Evolutionary conservation across 331 rosid species (phyloP), one percentile per base, ranked within the genome.

Genomic region (Ulmus americana): DNA sequence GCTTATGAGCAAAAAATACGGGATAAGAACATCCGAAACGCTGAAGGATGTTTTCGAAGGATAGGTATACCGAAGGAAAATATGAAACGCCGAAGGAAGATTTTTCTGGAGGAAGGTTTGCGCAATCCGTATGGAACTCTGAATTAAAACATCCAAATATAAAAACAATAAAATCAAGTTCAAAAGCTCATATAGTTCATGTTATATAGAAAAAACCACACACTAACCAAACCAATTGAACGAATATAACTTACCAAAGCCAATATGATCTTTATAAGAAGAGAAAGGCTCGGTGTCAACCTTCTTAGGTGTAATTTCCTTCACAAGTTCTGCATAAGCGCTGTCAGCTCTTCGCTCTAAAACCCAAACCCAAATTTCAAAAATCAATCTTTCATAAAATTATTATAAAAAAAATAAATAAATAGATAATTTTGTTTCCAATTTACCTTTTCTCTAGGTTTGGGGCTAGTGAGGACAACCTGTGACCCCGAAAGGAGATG

Each of bases 251-350:
- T 66, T 72, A 92, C 95, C 95, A 45, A 88, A 86, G 44, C 96
- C 96, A 28, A 92, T 68, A 48, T 86, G 95, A 74, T 89, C 98
- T 78, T 89, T 92, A 86, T 89, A 92, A 64, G 95, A 86, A 57
- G 98, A 92, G 78, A 92, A 92, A 14, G 95, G 96, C 64, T 92
- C 96, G 1, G 63, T 49, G 12, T 28, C 49, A 20, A 74, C 81
- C 63, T 83, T 68, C 67, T 61, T 68, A 0, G 86, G 90, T 3
- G 87, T 66, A 64, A 92, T 83, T 65, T 92, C 95, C 78, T 89
- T 89, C 63, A 92, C 97, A 46, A 89, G 95, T 68, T 86, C 97
- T 49, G 85, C 76, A 82, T 89, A 92, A 1, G 81, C 95, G 80
- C 84, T 77, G 83, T 86, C 76, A 92, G 65, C 70, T 89, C 98